Evolutionary conservation across 345 rosid genomes (phyloP).

Genomic region (Dipteronia dyeriana): DNA sequence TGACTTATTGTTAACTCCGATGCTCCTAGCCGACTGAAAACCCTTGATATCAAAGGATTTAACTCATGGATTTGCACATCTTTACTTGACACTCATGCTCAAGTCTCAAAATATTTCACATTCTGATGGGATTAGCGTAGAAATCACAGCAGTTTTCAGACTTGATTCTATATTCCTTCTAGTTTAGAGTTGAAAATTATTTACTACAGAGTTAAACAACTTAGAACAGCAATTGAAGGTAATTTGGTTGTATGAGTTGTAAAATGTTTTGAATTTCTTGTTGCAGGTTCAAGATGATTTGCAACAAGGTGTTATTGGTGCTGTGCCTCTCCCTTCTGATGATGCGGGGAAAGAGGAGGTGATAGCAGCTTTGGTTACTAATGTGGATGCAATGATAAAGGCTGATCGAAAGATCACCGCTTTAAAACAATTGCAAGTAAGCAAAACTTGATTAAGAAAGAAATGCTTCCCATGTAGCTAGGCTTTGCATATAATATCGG

Average conservation of each 20-base stretch:
- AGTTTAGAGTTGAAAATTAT: not conserved
- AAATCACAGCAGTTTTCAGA: not conserved
- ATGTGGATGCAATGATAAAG: conserved; percentile 88
- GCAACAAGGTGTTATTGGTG: conserved; percentile 62
- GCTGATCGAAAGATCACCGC: conserved; percentile 96
- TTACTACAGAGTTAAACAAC: not conserved
- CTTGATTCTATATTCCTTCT: not conserved
- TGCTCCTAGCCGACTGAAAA: not conserved
- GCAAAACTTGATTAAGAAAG: conserved; percentile 14
- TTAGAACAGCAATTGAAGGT: not conserved
- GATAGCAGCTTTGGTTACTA: conserved; percentile 80
- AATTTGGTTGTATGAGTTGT: not conserved
- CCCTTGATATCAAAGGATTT: not conserved
- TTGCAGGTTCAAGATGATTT: conserved; percentile 77
- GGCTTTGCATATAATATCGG: conserved; percentile 9
- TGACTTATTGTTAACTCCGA: too few species aligned
- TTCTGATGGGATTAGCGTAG: not conserved
- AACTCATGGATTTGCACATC: not conserved
- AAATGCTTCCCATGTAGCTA: not conserved
- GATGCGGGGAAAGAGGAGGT: conserved; percentile 80
- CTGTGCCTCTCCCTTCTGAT: conserved; percentile 67
- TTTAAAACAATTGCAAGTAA: conserved; percentile 91
- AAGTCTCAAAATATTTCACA: not conserved
- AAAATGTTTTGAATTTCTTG: conserved; percentile 15
- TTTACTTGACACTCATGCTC: not conserved